Percentiles rank a stretch among this genome's conserved stretches.
Evolutionary conservation across 2,329 filamentous ascomycete species (phyloP).

Genomic region (Dactylonectria estremocensis): DNA sequence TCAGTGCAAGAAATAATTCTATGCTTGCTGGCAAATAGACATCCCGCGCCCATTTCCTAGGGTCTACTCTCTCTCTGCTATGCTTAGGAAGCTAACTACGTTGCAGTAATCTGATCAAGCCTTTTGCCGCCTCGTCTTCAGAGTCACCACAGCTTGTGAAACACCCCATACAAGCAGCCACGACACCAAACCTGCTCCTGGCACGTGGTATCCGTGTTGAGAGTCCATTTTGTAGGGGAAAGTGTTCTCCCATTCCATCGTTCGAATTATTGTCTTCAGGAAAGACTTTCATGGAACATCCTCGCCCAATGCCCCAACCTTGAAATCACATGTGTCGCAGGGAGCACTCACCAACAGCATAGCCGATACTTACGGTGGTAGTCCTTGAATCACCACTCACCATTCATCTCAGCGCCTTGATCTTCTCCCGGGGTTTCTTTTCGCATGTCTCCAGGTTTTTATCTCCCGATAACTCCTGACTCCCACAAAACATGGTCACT

Average conservation of each 20-base stretch:
- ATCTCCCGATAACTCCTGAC: slow-evolving; percentile 11
- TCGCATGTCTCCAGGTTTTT: slow-evolving; percentile 28
- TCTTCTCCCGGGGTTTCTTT: slow-evolving; percentile 15
- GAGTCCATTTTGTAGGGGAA: background rate
- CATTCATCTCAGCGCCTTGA: slow-evolving; percentile 6
- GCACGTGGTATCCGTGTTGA: background rate
- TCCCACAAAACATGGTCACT: slow-evolving; percentile 10
- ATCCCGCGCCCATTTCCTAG: too few relatives aligned
- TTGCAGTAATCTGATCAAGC: background rate
- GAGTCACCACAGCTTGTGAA: background rate
- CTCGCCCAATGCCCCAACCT: background rate
- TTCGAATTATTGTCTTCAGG: background rate
- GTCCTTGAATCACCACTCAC: background rate
- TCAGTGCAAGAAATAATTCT: too few relatives aligned
- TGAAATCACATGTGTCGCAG: background rate
- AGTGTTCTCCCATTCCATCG: background rate
- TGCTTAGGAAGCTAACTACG: too few relatives aligned
- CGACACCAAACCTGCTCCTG: background rate
- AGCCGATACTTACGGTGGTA: background rate
- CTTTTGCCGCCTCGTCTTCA: background rate
- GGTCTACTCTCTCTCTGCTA: too few relatives aligned
- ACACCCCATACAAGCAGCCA: background rate
- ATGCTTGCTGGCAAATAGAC: too few relatives aligned
- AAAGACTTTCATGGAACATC: background rate
- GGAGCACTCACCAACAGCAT: background rate